Base-by-base conservation (phyloP, 2,329 filamentous ascomycete species). In the Fonsecaea monophora region DNA sequence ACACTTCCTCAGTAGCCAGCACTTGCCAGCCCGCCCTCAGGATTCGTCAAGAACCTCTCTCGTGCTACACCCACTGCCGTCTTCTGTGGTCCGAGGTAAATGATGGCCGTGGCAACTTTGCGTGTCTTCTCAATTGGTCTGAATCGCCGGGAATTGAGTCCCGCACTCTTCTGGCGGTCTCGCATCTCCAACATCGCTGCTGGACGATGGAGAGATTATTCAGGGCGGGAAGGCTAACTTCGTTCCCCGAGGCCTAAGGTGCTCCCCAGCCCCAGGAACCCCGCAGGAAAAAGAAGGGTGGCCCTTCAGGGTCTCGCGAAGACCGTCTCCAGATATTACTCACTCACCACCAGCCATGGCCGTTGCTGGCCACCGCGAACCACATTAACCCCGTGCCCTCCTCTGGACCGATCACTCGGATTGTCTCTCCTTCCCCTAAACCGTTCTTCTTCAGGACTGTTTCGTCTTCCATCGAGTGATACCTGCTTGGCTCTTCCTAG, bases 191-290 rank as follows among this genome's bases (percentile, higher is more conserved):
- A 54, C 12, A 18, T 21, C 42, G 18, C n/a, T 30, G 12, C 25
- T 40, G 8, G 42, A 34, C 32, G 21, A 30, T 38, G 13, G 21
- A 60, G 40, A 50, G 45, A 48, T 32, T 37, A 38, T 60, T 32
- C 30, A 25, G 8, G 45, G 10, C 45, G 18, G 42, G 55, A 37
- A 58, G 55, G 34, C 55, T 58, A 58, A 21, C 55, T 42, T 37
- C 55, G 25, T 21, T 40, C 55, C 57, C 57, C 40, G 57, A 60
- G 34, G 21, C 40, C 40, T 45, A 60, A 25, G 18, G 9, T 5
- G 18, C 18, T n/a, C 45, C 15, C 45, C 45, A 58, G 57, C 25
- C 38, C 57, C 57, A 40, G 45, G 45, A 32, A 48, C 57, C 57
- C 57, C 57, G 57, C 57, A 60, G 40, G 57, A 38, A 60, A 50